Evolutionary conservation across 2,329 filamentous ascomycete genomes (phyloP).

Genomic region (Talaromyces sp.): DNA sequence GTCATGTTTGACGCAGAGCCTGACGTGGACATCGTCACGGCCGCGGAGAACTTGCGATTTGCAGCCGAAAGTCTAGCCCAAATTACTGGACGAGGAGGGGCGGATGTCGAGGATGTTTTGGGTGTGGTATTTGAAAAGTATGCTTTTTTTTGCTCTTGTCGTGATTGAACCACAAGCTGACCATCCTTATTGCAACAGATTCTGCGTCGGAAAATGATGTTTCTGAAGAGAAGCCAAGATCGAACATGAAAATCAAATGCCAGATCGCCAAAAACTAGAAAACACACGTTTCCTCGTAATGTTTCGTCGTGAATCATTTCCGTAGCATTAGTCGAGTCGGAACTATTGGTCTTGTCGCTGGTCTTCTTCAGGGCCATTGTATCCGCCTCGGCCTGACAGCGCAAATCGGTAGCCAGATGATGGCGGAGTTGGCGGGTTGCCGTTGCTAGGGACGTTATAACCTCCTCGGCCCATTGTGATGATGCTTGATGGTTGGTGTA

Average conservation of each 20-base stretch:
- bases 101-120: slow-evolving; percentile 91
- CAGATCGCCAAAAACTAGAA: background rate
- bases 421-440: slow-evolving; percentile 16
- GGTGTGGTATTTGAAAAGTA: slow-evolving; percentile 98
- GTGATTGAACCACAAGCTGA: slow-evolving; percentile 17
- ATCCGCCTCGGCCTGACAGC: slow-evolving; percentile 24
- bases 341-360: slow-evolving; percentile 15
- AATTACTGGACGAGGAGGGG: slow-evolving; percentile 83
- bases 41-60: slow-evolving; percentile 80
- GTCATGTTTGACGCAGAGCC: slow-evolving; percentile 18
- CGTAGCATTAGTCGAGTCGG: background rate
- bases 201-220: slow-evolving; percentile 54
- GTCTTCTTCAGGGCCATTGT: slow-evolving; percentile 26
- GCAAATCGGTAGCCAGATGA: slow-evolving; percentile 11
- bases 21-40: slow-evolving; percentile 74
- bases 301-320: slow-evolving; percentile 1
- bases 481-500: background rate
- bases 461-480: slow-evolving; percentile 38
- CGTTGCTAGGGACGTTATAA: slow-evolving; percentile 30
- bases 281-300: slow-evolving; percentile 12
- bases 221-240: background rate
- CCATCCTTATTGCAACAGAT: slow-evolving; percentile 36
- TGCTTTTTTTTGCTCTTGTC: slow-evolving; percentile 36
- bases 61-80: slow-evolving; percentile 76
- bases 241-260: background rate